Percentiles rank a stretch among this genome's conserved stretches.
These are phyloP conservation scores for Yamadazyma takamatsuzukensis DNA, from an alignment of 805 yeast genomes.

Conservation along the genomic window DNA sequence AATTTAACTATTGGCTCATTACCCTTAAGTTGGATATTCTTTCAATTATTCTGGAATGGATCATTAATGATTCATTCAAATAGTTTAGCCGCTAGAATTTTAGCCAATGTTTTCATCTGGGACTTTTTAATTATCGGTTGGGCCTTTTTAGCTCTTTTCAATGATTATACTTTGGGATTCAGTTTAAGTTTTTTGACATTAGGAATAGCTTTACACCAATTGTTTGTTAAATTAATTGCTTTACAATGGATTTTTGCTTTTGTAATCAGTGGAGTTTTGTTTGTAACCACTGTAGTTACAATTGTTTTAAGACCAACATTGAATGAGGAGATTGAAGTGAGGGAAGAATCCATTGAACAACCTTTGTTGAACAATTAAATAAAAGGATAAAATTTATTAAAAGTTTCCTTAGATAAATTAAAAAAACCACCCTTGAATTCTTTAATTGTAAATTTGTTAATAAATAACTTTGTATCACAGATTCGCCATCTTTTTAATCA, in stretches of 20 bases:
- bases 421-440: neutral
- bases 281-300: slow-evolving; percentile 47
- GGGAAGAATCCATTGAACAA: slow-evolving; percentile 18
- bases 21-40: slow-evolving; percentile 73
- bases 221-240: slow-evolving; percentile 65
- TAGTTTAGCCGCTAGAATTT: slow-evolving; percentile 54
- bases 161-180: slow-evolving; percentile 71
- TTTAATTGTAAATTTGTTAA: neutral
- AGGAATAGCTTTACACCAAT: slow-evolving; percentile 69
- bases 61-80: slow-evolving; percentile 68
- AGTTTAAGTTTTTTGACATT: slow-evolving; percentile 54
- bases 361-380: slow-evolving; percentile 26
- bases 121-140: slow-evolving; percentile 66
- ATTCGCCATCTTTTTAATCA: slow-evolving; percentile 33
- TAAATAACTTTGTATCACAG: neutral
- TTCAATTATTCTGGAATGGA: slow-evolving; percentile 81
- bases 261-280: slow-evolving; percentile 55
- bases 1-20: slow-evolving; percentile 67
- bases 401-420: neutral
- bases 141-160: slow-evolving; percentile 50
- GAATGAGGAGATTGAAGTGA: slow-evolving; percentile 10
- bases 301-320: slow-evolving; percentile 22
- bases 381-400: neutral
- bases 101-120: slow-evolving; percentile 78
- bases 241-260: slow-evolving; percentile 86